Base-by-base conservation (phyloP, 1,284 basidiomycete genomes). In the Porphyrellus sp. region DNA sequence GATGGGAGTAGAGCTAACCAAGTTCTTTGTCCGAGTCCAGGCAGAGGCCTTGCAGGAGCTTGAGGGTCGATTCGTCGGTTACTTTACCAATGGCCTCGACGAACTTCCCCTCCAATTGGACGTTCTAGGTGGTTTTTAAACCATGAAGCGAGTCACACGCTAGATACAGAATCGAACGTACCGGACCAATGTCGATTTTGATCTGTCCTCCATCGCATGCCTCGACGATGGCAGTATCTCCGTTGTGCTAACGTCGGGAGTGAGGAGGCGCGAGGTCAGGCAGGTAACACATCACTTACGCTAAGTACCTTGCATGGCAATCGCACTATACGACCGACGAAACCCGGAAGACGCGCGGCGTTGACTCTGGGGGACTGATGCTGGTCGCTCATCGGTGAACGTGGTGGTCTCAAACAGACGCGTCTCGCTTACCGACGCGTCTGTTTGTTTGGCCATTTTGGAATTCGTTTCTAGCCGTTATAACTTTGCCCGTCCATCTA, bases 1-100 rank as follows among this genome's bases (percentile, higher is more conserved):
- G 25, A 42, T 5, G 9, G 5, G 34, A 38, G 34, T 30, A 15
- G 15, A 33, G 7, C 47, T 21, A 41, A 91, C 91, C 89, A 6
- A 94, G 72, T 20, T 81, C 75, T 23, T 74, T 63, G 3, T 64
- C 66, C 49, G 67, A 62, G 44, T 89, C 88, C 57, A 92, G 64
- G 63, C 81, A 79, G 52, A 87, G 77, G 55, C 77, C 78, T 0
- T 75, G 77, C 60, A 85, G 64, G 65, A 86, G 80, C 60, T 82
- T 85, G 53, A 95, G 70, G 0, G 77, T 81, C 20, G 81, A 75
- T 33, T 80, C 74, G 52, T 85, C 78, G 28, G 76, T 55, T 8
- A 87, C 89, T 6, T 69, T 79, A 8, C 91, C 92, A 39, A 95
- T 79, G 49, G 94, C 72, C 69, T 95, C 92, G 41, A 90, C 74